phyloP scores from a whole-genome alignment of 2,329 filamentous ascomycete species.

The Calcarisporium arbuscula region DNA sequence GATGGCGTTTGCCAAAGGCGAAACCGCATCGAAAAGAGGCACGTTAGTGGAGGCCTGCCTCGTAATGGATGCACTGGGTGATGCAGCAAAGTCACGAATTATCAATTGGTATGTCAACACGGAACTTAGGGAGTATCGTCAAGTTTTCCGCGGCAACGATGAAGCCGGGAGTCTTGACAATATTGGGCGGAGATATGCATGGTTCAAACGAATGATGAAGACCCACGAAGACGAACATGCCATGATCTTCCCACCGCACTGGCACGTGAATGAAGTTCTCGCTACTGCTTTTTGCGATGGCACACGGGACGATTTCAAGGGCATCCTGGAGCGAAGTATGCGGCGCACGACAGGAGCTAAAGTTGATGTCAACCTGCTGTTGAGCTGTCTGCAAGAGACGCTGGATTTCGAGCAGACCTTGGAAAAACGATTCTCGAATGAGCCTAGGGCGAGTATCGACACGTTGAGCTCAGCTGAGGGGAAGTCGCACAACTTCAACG shows the following conservation, averaged over 20 bases:
- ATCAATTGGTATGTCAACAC: constrained; percentile 99
- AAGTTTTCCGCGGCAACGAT: constrained; percentile 93
- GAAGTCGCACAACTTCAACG: constrained; percentile 70
- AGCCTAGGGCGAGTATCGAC: constrained; percentile 76
- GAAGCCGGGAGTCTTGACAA: constrained; percentile 96
- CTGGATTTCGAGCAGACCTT: constrained; percentile 93
- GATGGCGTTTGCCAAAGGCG: constrained; percentile 83
- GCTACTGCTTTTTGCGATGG: constrained; percentile 93
- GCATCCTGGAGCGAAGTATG: constrained; percentile 83
- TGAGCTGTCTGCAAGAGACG: constrained; percentile 89
- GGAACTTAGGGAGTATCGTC: constrained; percentile 87
- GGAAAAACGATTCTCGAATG: constrained; percentile 72
- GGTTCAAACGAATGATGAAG: constrained; percentile 95
- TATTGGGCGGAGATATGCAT: constrained; percentile 88
- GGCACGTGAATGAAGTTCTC: constrained; percentile 85
- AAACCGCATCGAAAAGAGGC: constrained; percentile 62
- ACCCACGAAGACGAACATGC: constrained; percentile 92
- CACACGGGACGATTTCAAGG: constrained; percentile 91
- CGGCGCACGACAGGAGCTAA: constrained; percentile 69
- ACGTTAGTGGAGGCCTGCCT: constrained; percentile 81
- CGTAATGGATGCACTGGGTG: constrained; percentile 91
- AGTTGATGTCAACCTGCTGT: constrained; percentile 81
- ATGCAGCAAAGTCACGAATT: constrained; percentile 72
- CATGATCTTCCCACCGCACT: constrained; percentile 75
- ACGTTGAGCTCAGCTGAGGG: constrained; percentile 77